Evolutionary conservation across 2,329 filamentous ascomycete genomes (phyloP).

Genomic region (Aureobasidium lini): DNA sequence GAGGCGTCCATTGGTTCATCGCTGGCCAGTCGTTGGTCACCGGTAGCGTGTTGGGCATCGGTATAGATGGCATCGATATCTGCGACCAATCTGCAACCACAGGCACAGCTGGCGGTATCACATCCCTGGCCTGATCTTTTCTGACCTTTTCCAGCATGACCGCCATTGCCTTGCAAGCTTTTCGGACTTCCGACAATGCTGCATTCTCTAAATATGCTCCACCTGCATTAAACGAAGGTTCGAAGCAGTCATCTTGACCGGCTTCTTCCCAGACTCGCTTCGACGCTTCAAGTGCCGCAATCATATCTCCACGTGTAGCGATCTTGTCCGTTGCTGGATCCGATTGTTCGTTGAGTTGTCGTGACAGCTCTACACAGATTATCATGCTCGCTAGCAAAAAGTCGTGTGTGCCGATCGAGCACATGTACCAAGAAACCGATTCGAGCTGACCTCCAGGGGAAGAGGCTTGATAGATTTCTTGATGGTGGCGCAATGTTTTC

Average conservation of each 20-base stretch:
- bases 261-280: constrained; percentile 25
- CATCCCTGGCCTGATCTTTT: constrained; percentile 5
- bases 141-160: constrained; percentile 27
- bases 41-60: background rate
- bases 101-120: background rate
- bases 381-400: constrained; percentile 44
- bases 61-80: background rate
- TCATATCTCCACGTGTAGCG: constrained; percentile 19
- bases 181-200: constrained; percentile 25
- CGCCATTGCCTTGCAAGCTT: constrained; percentile 25
- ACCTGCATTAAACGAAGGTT: background rate
- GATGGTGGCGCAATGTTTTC: constrained; percentile 42
- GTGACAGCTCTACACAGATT: constrained; percentile 38
- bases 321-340: constrained; percentile 15
- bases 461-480: constrained; percentile 43
- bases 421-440: constrained; percentile 39
- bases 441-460: constrained; percentile 37
- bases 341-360: constrained; percentile 13
- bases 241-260: constrained; percentile 11
- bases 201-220: constrained; percentile 12
- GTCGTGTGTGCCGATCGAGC: constrained; percentile 38
- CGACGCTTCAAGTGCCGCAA: constrained; percentile 26
- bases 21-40: background rate
- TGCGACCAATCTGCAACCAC: background rate
- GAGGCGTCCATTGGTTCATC: background rate